These are phyloP conservation scores for Histomonas meleagridis DNA, from an alignment of 208 protist species.

Conservation along the genomic window DNA sequence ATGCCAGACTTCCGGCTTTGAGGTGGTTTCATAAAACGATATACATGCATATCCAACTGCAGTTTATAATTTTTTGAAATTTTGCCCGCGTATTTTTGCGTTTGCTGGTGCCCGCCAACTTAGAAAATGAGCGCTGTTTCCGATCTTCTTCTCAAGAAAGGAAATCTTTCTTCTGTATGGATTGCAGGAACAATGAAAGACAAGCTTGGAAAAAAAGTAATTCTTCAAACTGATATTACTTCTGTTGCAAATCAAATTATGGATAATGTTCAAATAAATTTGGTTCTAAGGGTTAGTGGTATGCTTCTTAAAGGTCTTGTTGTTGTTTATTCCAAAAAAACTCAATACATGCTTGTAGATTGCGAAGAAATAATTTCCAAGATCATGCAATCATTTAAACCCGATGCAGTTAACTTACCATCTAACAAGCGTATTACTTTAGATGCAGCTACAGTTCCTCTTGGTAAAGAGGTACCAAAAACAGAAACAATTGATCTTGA, in stretches of 20 bases:
- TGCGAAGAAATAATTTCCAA: slow-evolving; percentile 29
- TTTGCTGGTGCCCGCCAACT: too few species aligned
- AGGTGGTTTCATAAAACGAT: too few species aligned
- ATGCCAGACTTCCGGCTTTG: too few species aligned
- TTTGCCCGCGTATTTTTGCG: too few species aligned
- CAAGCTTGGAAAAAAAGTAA: slow-evolving; percentile 9
- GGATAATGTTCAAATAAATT: not conserved
- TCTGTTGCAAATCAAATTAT: not conserved
- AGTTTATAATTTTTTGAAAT: too few species aligned
- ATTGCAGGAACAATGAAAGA: slow-evolving; percentile 11
- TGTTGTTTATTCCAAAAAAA: slow-evolving; percentile 34
- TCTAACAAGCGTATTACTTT: too few species aligned
- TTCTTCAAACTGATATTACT: not conserved
- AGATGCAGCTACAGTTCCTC: not conserved
- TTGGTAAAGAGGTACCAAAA: too few species aligned
- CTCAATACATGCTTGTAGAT: not conserved
- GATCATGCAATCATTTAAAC: slow-evolving; percentile 12
- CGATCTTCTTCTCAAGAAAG: not conserved
- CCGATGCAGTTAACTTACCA: not conserved
- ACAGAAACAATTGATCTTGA: not conserved
- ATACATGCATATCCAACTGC: too few species aligned
- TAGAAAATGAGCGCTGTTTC: not conserved
- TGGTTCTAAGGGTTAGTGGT: slow-evolving; percentile 1
- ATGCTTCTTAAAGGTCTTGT: slow-evolving; percentile 32
- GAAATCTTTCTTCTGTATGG: not conserved